Base-by-base conservation (phyloP, 345 rosid species). In the Salix udensis region DNA sequence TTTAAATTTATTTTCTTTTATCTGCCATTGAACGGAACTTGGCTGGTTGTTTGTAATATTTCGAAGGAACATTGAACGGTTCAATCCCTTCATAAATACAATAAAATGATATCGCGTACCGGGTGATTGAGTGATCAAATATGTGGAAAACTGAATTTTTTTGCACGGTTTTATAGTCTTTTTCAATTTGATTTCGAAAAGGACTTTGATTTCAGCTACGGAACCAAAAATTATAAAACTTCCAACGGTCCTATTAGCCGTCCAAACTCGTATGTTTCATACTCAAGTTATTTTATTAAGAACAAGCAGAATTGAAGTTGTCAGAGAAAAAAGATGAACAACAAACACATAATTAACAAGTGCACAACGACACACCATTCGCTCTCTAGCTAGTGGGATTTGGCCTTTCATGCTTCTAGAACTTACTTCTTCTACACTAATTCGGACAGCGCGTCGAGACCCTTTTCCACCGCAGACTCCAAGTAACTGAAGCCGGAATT, bases 401-500 rank as follows among this genome's bases (percentile, higher is more conserved):
- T 2, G 10, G 58, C 58, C 21, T 52, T 52, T 52, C 58, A 18
- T 52, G 58, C 6, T 52, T 18, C 7, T 52, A 18, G 58, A 19
- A 1, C 2, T 52, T 18, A 18, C 2, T 52, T 52, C 7, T 18
- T 52, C 10, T 18, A 52, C 5, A 52, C 19, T 52, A 88, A 68
- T 74, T 76, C 81, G 13, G 89, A 74, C 70, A 80, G 60, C n/a
- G 83, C 80, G 65, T 84, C 89, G 46, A 80, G 26, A 23, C 75
- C 88, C 44, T 87, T 82, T 69, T 89, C 91, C 80, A 89, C 88
- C 44, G 84, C 85, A 12, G 88, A 81, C 55, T 37, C 73, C 83
- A 92, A 68, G 28, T 30, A 74, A 1, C 30, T 30, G 42, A 82
- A 89, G 26, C 77, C 84, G 0, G 88, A 71, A 76, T 93, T 95